Base-by-base conservation (phyloP, 176 grass and related monocot species). In the Themeda triandra region DNA sequence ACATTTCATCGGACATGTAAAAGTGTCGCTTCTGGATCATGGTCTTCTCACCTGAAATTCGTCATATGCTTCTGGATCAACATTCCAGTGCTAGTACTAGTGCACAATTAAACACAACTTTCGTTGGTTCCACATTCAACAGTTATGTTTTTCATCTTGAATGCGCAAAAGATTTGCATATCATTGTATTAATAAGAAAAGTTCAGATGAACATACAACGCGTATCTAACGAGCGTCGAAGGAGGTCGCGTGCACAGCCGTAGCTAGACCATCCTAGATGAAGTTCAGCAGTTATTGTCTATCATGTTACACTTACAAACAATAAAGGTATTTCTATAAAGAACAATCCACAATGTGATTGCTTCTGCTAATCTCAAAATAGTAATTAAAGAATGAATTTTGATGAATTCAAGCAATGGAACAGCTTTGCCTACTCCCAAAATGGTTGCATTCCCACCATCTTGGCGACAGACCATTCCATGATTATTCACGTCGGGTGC, bases 21-120 rank as follows among this genome's bases (percentile, higher is more conserved):
- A 93, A 58, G 44, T 93, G 87, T 0, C 92, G 42, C 68, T 91
- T 93, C 60, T 68, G 63, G 19, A 87, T 87, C 84, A 83, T 85
- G 29, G 91, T 90, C 81, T 90, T 92, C 44, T 90, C 91, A 23
- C 91, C 91, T 92, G 49, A 18, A 41, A 29, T 28, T 37, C 3
- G 4, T 14, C 33, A 5, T 69, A 21, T 69, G 12, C 5, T 53
- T n/a, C n/a, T n/a, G n/a, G n/a, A n/a, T n/a, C n/a, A n/a, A n/a
- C n/a, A n/a, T n/a, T n/a, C n/a, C n/a, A n/a, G 0, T 24, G 18
- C 37, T 18, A 48, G 5, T 48, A 4, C 45, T 48, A 46, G 0
- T 13, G 42, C 42, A 45, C 2, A 14, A 48, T 13, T 29, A 21
- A 36, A 23, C 3, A 0, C 3, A 36, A 23, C 17, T 36, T 35